A percentile compares a stretch with the other conserved stretches of the same genome.
phyloP scores from a whole-genome alignment of 768 basidiomycete species.

The Plicaturopsis crispa region DNA sequence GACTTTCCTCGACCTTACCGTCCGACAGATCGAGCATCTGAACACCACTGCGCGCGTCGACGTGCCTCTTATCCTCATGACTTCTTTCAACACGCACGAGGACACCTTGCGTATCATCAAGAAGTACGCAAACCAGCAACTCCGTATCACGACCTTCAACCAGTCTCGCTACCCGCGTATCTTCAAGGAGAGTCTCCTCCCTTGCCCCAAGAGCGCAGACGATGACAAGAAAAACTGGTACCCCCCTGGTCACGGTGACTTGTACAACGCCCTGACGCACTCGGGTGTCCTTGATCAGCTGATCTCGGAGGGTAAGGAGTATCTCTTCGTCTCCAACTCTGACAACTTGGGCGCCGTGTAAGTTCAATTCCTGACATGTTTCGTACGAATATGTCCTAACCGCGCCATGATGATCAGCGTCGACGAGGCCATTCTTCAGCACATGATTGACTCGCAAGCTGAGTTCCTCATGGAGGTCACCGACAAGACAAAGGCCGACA shows the following conservation, averaged over 20 bases:
- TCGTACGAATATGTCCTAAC: slow-evolving; percentile 1
- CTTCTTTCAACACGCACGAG: slow-evolving; percentile 96
- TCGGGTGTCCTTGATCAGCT: slow-evolving; percentile 89
- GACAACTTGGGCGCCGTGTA: slow-evolving; percentile 93
- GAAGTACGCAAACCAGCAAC: slow-evolving; percentile 92
- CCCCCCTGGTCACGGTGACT: slow-evolving; percentile 94
- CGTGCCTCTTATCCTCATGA: slow-evolving; percentile 98
- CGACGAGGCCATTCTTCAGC: slow-evolving; percentile 76
- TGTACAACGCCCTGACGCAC: slow-evolving; percentile 89
- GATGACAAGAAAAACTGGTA: slow-evolving; percentile 94
- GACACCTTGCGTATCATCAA: slow-evolving; percentile 95
- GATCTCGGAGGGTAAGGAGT: slow-evolving; percentile 88
- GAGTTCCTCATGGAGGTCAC: slow-evolving; percentile 96
- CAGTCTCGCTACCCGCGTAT: slow-evolving; percentile 94
- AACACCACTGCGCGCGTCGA: slow-evolving; percentile 80
- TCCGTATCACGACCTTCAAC: slow-evolving; percentile 88
- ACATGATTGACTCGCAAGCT: slow-evolving; percentile 74
- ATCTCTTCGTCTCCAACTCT: slow-evolving; percentile 95
- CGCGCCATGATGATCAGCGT: slow-evolving; percentile 38
- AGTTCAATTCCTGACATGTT: slow-evolving; percentile 16
- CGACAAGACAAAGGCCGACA: slow-evolving; percentile 91
- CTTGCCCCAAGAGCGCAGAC: slow-evolving; percentile 67
- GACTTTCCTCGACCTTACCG: slow-evolving; percentile 94
- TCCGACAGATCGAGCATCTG: slow-evolving; percentile 93
- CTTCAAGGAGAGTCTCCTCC: slow-evolving; percentile 81